Conservation (phyloP, 768 basidiomycete genomes). For the Boletus insuetus region DNA sequence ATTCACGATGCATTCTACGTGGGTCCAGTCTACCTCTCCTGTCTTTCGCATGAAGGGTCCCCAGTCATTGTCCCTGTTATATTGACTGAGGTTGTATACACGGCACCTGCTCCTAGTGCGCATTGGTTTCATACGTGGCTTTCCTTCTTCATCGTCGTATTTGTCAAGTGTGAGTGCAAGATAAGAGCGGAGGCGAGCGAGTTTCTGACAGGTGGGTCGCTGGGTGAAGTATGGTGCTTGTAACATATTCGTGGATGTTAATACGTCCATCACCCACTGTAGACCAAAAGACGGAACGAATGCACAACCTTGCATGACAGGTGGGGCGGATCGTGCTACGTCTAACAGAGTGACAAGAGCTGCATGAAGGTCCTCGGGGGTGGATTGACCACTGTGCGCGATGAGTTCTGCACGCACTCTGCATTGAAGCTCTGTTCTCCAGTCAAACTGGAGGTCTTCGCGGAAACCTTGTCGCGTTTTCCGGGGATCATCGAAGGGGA, state of each 20-base stretch:
- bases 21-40: constrained; percentile 57
- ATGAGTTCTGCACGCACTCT: constrained; percentile 43
- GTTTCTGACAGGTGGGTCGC: constrained; percentile 28
- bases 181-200: constrained; percentile 47
- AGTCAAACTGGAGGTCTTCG: constrained; percentile 25
- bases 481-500: constrained; percentile 67
- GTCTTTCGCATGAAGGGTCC: constrained; percentile 50
- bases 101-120: constrained; percentile 51
- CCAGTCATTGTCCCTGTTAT: constrained; percentile 48
- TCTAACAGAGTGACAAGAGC: constrained; percentile 42
- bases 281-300: constrained; percentile 38
- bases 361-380: constrained; percentile 26
- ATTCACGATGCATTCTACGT: constrained; percentile 57
- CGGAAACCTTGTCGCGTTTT: constrained; percentile 17
- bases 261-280: constrained; percentile 44
- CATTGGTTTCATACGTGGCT: constrained; percentile 26
- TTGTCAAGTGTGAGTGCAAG: constrained; percentile 44
- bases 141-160: constrained; percentile 23
- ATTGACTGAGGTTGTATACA: constrained; percentile 67
- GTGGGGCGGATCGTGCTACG: constrained; percentile 37
- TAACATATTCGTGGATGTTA: constrained; percentile 41
- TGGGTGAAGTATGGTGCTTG: constrained; percentile 10
- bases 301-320: constrained; percentile 22
- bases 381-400: constrained; percentile 16
- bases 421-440: constrained; percentile 37